phyloP scores from a whole-genome alignment of 331 rosid genomes.

The Quercus lobata region DNA sequence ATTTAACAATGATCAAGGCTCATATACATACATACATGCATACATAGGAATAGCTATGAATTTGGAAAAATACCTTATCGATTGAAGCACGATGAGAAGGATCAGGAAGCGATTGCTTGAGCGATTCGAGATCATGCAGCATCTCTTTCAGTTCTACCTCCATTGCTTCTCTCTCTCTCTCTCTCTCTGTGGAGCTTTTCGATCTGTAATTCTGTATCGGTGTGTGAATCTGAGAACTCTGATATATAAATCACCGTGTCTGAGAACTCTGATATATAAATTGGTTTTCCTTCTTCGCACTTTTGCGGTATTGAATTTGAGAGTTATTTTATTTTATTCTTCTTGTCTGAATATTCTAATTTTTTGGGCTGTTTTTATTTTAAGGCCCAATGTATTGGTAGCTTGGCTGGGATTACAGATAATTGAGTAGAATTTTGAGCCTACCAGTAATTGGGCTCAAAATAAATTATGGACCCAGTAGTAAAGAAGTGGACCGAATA shows the following conservation, averaged over 20 bases:
- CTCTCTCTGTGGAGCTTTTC: background rate
- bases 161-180: conserved; percentile 35
- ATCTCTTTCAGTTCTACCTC: conserved; percentile 67
- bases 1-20: no score
- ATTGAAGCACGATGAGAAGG: conserved; percentile 51
- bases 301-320: background rate
- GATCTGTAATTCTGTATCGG: background rate
- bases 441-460: no score
- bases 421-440: background rate
- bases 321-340: no score
- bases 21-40: no score
- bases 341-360: no score
- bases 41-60: background rate
- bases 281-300: background rate
- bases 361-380: background rate
- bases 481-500: no score
- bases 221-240: background rate
- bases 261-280: background rate
- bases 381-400: background rate
- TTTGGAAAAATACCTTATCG: conserved; percentile 41
- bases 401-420: background rate
- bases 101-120: conserved; percentile 63
- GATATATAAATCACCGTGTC: background rate
- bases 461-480: no score
- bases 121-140: conserved; percentile 68